phyloP scores from a whole-genome alignment of 2,329 filamentous ascomycete genomes.

The Colletotrichum noveboracense region DNA sequence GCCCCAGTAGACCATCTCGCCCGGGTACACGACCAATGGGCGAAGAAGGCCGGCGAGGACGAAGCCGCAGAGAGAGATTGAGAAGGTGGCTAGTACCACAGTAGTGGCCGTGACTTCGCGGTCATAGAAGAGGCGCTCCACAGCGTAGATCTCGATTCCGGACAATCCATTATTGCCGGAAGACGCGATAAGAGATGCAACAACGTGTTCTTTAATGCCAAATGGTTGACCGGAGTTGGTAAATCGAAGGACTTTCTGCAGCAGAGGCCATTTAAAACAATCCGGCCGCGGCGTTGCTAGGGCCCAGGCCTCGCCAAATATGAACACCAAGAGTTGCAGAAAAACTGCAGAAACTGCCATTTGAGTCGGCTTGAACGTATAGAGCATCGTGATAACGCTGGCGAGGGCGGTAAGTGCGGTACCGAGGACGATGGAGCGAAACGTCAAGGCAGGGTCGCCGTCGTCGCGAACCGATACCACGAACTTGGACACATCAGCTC shows the following conservation, averaged over 20 bases:
- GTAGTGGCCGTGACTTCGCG: constrained; percentile 27
- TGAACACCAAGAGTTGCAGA: constrained; percentile 18
- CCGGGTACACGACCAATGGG: constrained; percentile 34
- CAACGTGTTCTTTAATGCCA: constrained; percentile 25
- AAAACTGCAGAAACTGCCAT: constrained; percentile 24
- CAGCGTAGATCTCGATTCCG: constrained; percentile 26
- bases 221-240: constrained; percentile 24
- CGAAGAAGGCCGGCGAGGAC: constrained; percentile 31
- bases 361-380: constrained; percentile 22
- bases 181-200: constrained; percentile 24
- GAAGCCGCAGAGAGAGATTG: constrained; percentile 33
- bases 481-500: constrained; percentile 24
- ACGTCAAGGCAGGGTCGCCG: constrained; percentile 24
- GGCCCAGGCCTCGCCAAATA: constrained; percentile 20
- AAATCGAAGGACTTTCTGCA: constrained; percentile 12
- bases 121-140: constrained; percentile 25
- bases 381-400: constrained; percentile 27
- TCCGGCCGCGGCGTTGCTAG: constrained; percentile 11
- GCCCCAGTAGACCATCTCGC: constrained; percentile 37
- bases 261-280: neutral
- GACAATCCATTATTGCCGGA: constrained; percentile 25
- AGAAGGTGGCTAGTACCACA: constrained; percentile 31
- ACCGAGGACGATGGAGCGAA: constrained; percentile 24
- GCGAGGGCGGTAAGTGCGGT: constrained; percentile 22
- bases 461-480: constrained; percentile 25